A percentile compares a stretch with the other conserved stretches of the same genome.
Evolutionary conservation across 768 basidiomycete species (phyloP).

Genomic region (Boletus rubescentipes): DNA sequence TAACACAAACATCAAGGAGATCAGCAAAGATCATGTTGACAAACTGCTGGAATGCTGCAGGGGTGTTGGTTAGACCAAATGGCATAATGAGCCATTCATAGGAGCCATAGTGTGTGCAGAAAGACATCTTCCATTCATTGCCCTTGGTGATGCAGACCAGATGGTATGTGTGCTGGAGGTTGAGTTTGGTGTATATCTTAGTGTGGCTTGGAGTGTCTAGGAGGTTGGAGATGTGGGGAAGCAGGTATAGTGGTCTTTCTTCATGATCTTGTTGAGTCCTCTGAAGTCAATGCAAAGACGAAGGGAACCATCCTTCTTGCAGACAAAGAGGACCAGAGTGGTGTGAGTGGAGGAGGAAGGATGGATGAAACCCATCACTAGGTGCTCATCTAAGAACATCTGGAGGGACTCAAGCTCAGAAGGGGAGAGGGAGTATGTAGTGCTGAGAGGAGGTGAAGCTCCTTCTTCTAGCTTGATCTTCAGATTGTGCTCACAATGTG

Average conservation of each 20-base stretch:
- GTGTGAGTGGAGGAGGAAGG: neutral
- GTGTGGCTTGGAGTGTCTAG: neutral
- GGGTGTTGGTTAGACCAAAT: no score
- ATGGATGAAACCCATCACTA: neutral
- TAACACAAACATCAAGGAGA: no score
- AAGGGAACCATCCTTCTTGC: no score
- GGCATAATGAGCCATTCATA: no score
- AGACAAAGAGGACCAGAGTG: constrained; percentile 9
- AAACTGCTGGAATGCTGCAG: neutral
- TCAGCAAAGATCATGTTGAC: neutral
- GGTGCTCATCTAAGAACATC: no score
- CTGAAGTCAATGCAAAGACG: constrained; percentile 32
- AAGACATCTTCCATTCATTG: neutral
- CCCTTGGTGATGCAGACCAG: neutral
- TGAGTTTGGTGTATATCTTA: neutral
- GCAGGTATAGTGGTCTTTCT: constrained; percentile 28
- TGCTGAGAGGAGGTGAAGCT: constrained; percentile 20
- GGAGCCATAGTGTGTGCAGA: no score
- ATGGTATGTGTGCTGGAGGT: neutral
- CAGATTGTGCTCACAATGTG: neutral
- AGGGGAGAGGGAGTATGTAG: no score
- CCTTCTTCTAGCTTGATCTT: no score
- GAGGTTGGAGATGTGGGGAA: neutral
- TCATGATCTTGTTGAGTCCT: constrained; percentile 33
- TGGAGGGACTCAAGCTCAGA: no score